These are phyloP conservation scores for Madurella fahalii DNA, from an alignment of 2,329 filamentous ascomycete species.

Conservation along the genomic window DNA sequence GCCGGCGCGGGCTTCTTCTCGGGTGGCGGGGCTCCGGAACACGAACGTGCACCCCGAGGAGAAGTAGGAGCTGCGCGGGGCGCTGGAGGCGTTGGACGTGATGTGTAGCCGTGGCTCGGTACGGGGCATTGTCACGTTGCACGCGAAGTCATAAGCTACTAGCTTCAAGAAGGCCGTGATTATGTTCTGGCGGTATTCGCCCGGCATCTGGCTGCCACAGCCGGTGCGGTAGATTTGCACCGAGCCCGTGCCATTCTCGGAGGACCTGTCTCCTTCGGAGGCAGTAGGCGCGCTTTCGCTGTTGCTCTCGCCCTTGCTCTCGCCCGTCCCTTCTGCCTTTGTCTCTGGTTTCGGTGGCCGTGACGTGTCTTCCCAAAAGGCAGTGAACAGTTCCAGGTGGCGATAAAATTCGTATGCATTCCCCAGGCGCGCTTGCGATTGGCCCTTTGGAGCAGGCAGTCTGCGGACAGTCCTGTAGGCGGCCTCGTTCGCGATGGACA, in stretches of 20 bases:
- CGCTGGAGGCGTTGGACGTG: slow-evolving; percentile 32
- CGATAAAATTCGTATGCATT: slow-evolving; percentile 65
- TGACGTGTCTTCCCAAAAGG: slow-evolving; percentile 61
- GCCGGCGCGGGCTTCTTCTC: slow-evolving; percentile 56
- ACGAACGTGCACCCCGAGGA: slow-evolving; percentile 57
- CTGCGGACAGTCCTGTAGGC: slow-evolving; percentile 60
- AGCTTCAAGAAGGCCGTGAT: slow-evolving; percentile 59
- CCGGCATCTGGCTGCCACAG: slow-evolving; percentile 53
- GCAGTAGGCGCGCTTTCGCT: background rate
- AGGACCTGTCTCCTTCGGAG: slow-evolving; percentile 10
- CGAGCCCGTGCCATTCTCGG: slow-evolving; percentile 12
- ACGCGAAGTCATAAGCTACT: slow-evolving; percentile 62
- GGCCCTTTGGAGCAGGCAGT: slow-evolving; percentile 51
- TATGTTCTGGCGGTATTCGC: slow-evolving; percentile 55
- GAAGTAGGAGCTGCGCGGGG: slow-evolving; percentile 49
- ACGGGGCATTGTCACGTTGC: slow-evolving; percentile 54
- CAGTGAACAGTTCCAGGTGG: slow-evolving; percentile 55
- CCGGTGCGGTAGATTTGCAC: slow-evolving; percentile 42
- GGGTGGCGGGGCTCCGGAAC: slow-evolving; percentile 56
- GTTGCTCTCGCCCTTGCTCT: slow-evolving; percentile 5
- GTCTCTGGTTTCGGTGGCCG: slow-evolving; percentile 13
- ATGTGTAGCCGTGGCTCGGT: slow-evolving; percentile 58
- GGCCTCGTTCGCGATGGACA: slow-evolving; percentile 52
- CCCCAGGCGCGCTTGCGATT: slow-evolving; percentile 52
- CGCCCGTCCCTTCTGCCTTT: slow-evolving; percentile 4